Evolutionary conservation across 371 early-diverging fungal species (phyloP).

Genomic region (Chytridiales sp.): DNA sequence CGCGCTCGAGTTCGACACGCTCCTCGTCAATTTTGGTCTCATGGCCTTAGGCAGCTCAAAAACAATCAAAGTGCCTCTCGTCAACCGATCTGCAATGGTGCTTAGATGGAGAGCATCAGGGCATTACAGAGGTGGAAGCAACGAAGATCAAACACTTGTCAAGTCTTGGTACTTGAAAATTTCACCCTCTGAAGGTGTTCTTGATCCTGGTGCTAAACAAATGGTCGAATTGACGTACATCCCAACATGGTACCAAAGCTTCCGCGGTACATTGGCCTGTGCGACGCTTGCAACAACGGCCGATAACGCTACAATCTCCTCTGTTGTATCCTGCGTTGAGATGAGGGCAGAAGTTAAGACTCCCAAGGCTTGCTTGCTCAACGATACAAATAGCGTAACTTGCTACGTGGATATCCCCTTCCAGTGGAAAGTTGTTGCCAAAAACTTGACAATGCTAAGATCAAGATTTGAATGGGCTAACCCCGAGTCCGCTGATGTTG

Average conservation of each 20-base stretch:
- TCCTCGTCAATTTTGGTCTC: slow-evolving; percentile 44
- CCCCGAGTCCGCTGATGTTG: slow-evolving; percentile 11
- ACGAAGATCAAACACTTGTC: not conserved
- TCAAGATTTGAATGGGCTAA: slow-evolving; percentile 27
- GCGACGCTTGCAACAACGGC: slow-evolving; percentile 10
- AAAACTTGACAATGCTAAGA: slow-evolving; percentile 32
- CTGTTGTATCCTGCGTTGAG: slow-evolving; percentile 28
- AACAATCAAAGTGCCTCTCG: slow-evolving; percentile 27
- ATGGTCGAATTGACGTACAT: slow-evolving; percentile 26
- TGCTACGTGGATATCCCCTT: slow-evolving; percentile 38
- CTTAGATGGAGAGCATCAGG: not conserved
- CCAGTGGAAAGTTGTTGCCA: slow-evolving; percentile 19
- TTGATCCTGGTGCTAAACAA: slow-evolving; percentile 18
- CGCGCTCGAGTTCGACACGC: slow-evolving; percentile 28
- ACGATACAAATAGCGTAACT: slow-evolving; percentile 20
- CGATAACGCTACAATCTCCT: not conserved
- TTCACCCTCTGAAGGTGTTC: slow-evolving; percentile 25
- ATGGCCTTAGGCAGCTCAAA: slow-evolving; percentile 35
- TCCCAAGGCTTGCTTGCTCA: slow-evolving; percentile 25
- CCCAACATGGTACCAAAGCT: slow-evolving; percentile 36
- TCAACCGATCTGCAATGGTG: slow-evolving; percentile 26
- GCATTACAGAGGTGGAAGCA: not conserved
- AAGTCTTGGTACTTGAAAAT: slow-evolving; percentile 19
- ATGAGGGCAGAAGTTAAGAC: slow-evolving; percentile 36
- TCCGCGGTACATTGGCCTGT: slow-evolving; percentile 30